Percentiles rank a stretch among this genome's conserved stretches.
Evolutionary conservation across 371 early-diverging fungal species (phyloP).

Genomic region (Actinomucor elegans): DNA sequence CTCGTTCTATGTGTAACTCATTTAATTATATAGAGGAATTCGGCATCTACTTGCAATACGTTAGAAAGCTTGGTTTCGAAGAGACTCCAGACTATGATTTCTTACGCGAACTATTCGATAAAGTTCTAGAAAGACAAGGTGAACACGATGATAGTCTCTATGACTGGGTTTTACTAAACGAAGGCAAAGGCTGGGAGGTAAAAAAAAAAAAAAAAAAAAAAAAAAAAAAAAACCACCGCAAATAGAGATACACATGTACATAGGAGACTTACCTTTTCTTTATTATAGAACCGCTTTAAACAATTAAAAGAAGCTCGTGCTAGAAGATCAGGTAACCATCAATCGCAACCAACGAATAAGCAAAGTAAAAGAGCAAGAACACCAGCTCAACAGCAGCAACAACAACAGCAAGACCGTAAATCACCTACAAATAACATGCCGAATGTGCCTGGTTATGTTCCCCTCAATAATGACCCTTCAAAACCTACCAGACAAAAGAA

Average conservation of each 20-base stretch:
- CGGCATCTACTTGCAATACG: conserved; percentile 88
- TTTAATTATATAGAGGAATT: conserved; percentile 71
- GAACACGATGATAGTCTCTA: conserved; percentile 86
- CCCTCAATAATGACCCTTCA: conserved; percentile 6
- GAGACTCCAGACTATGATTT: conserved; percentile 95
- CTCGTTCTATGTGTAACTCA: too few species aligned
- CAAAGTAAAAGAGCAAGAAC: conserved; percentile 6
- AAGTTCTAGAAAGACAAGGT: conserved; percentile 68
- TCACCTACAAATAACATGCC: conserved; percentile 8
- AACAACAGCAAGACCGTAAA: not conserved
- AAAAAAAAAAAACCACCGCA: too few species aligned
- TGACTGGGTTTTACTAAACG: conserved; percentile 88
- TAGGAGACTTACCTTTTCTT: not conserved
- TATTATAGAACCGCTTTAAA: conserved; percentile 19
- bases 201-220: too few species aligned
- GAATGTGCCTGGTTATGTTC: conserved; percentile 20
- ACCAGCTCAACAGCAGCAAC: not conserved
- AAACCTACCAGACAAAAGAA: conserved; percentile 5
- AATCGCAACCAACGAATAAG: conserved; percentile 12
- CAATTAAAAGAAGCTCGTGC: conserved; percentile 24
- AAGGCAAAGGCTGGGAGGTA: conserved; percentile 68
- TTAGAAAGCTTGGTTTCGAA: conserved; percentile 91
- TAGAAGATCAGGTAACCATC: conserved; percentile 23
- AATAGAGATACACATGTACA: too few species aligned
- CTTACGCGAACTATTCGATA: conserved; percentile 83